Conservation (phyloP, 1,284 basidiomycete species). For the Malassezia equina region DNA sequence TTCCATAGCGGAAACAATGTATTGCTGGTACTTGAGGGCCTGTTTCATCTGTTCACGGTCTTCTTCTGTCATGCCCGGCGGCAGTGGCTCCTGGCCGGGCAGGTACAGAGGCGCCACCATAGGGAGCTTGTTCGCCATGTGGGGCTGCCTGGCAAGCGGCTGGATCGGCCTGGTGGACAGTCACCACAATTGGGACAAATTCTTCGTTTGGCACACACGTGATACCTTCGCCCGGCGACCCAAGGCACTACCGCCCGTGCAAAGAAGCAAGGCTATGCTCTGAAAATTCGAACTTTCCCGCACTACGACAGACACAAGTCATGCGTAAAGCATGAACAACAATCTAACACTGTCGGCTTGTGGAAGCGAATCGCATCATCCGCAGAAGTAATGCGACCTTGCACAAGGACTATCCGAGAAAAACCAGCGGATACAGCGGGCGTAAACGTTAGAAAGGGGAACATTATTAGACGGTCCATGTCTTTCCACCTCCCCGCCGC, state of each 20-base stretch:
- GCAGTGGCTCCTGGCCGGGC: slow-evolving; percentile 55
- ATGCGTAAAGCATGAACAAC: neutral
- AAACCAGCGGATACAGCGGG: neutral
- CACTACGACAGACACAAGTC: neutral
- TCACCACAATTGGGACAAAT: neutral
- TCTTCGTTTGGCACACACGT: neutral
- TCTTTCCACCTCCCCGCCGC: neutral
- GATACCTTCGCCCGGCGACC: too few relatives aligned
- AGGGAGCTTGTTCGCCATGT: slow-evolving; percentile 17
- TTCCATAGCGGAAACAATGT: slow-evolving; percentile 63
- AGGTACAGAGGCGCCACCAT: slow-evolving; percentile 38
- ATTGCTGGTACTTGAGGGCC: slow-evolving; percentile 64
- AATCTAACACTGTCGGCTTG: neutral
- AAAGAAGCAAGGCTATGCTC: too few relatives aligned
- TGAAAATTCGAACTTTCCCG: neutral
- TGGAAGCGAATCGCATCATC: neutral
- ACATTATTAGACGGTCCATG: neutral
- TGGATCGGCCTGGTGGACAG: neutral
- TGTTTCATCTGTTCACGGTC: slow-evolving; percentile 63
- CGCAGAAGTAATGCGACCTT: neutral
- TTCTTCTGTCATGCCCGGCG: slow-evolving; percentile 68
- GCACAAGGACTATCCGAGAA: neutral
- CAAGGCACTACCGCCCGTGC: too few relatives aligned
- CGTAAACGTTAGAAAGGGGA: neutral
- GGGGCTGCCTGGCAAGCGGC: neutral